These are phyloP conservation scores for Blastobotrys proliferans DNA, from an alignment of 1,139 yeast species.

Conservation along the genomic window DNA sequence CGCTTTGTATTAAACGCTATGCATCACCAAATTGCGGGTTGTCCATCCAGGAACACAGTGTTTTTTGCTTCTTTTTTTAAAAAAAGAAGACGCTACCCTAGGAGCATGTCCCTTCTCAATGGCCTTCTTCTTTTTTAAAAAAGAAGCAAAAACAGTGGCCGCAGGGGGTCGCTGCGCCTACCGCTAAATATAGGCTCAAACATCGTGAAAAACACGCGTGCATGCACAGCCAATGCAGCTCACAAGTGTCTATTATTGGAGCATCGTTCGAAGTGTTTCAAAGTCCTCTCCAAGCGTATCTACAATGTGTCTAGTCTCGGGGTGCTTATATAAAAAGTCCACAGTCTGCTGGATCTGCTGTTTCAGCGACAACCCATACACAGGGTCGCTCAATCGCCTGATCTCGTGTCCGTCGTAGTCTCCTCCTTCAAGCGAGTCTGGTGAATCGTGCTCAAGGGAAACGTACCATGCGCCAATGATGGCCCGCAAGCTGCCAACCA, in stretches of 20 bases:
- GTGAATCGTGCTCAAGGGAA: background rate
- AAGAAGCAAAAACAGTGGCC: too few species aligned
- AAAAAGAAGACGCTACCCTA: too few species aligned
- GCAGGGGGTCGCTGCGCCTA: too few species aligned
- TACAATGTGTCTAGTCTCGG: background rate
- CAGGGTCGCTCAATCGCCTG: slow-evolving; percentile 6
- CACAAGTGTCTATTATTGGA: background rate
- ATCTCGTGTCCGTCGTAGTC: background rate
- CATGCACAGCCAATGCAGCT: too few species aligned
- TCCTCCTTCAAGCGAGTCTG: background rate
- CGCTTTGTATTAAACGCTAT: too few species aligned
- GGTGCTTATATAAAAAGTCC: background rate
- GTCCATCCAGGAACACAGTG: too few species aligned
- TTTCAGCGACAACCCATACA: background rate
- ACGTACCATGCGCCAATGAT: slow-evolving; percentile 11
- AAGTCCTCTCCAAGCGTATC: slow-evolving; percentile 3
- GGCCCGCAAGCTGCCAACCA: slow-evolving; percentile 8
- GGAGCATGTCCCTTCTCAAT: too few species aligned
- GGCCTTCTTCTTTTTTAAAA: too few species aligned
- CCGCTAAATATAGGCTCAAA: too few species aligned
- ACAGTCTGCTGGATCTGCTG: background rate
- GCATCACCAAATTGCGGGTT: too few species aligned
- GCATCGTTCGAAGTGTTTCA: background rate
- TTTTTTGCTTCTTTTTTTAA: too few species aligned
- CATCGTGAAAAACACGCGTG: too few species aligned